A percentile compares a stretch with the other conserved stretches of the same genome.
Evolutionary conservation across 371 early-diverging fungal species (phyloP).

Genomic region (Rhizopus delemar): DNA sequence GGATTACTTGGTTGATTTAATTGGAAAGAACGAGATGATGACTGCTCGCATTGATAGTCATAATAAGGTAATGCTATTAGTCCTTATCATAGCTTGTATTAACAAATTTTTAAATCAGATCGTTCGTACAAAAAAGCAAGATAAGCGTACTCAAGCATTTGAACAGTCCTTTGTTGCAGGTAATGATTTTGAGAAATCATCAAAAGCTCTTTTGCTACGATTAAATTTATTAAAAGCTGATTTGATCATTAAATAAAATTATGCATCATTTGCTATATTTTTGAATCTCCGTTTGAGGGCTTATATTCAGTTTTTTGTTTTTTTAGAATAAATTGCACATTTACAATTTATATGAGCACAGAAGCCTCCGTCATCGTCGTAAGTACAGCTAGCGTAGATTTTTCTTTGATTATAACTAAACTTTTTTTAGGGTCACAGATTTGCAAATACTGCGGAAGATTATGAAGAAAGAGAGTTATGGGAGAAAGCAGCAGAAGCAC

Average conservation of each 20-base stretch:
- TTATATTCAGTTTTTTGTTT: not conserved
- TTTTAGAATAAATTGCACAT: not conserved
- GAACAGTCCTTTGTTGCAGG: conserved; percentile 62
- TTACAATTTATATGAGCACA: conserved; percentile 22
- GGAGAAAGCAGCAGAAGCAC: conserved; percentile 50
- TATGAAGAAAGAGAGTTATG: conserved; percentile 53
- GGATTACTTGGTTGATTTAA: conserved; percentile 67
- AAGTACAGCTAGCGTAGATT: conserved; percentile 1
- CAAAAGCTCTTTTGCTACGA: conserved; percentile 62
- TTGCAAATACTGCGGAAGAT: conserved; percentile 54
- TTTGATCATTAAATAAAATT: conserved; percentile 31
- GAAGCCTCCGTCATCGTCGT: conserved; percentile 41
- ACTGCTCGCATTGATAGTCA: conserved; percentile 82
- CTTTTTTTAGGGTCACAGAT: conserved; percentile 49
- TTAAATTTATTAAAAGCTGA: conserved; percentile 57
- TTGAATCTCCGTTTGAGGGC: conserved; percentile 3
- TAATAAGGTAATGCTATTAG: conserved; percentile 64
- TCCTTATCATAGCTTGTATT: not conserved
- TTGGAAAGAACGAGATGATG: conserved; percentile 62
- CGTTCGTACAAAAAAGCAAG: conserved; percentile 60
- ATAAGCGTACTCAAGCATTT: conserved; percentile 68
- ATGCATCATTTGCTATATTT: not conserved
- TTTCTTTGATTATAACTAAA: not conserved
- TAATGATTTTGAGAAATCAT: conserved; percentile 59
- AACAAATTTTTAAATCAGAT: conserved; percentile 28